phyloP scores from a whole-genome alignment of 768 basidiomycete species.

The Boletus tylopilopsis region DNA sequence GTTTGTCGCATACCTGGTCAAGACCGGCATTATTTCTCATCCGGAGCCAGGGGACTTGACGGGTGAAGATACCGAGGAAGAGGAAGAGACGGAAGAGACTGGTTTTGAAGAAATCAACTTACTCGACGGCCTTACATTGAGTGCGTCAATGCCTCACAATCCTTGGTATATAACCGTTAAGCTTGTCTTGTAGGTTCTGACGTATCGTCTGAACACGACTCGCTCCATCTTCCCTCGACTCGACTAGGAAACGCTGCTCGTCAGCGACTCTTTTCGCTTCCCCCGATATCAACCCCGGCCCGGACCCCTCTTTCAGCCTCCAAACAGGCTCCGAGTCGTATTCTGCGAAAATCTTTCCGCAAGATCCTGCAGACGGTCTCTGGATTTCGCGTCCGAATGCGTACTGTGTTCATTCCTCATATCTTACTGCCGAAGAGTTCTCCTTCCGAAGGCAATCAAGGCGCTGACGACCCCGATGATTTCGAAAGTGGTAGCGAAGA shows the following conservation, averaged over 20 bases:
- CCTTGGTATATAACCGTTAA: background rate
- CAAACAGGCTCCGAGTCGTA: slow-evolving; percentile 50
- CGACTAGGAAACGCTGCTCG: slow-evolving; percentile 69
- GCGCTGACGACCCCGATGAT: slow-evolving; percentile 26
- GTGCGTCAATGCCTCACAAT: slow-evolving; percentile 35
- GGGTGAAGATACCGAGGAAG: slow-evolving; percentile 22
- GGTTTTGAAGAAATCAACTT: slow-evolving; percentile 68
- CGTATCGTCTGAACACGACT: slow-evolving; percentile 32
- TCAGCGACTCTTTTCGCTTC: slow-evolving; percentile 60
- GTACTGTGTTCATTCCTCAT: slow-evolving; percentile 89
- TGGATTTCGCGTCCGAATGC: slow-evolving; percentile 88
- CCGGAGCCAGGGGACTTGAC: slow-evolving; percentile 3
- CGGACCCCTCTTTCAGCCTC: slow-evolving; percentile 46
- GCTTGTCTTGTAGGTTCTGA: slow-evolving; percentile 39
- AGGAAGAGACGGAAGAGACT: slow-evolving; percentile 38
- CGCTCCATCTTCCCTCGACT: slow-evolving; percentile 59
- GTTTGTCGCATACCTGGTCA: slow-evolving; percentile 27
- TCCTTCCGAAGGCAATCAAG: slow-evolving; percentile 28
- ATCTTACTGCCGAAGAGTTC: slow-evolving; percentile 55
- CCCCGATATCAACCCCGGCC: slow-evolving; percentile 42
- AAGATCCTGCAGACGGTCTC: slow-evolving; percentile 75
- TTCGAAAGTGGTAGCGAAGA: slow-evolving; percentile 49
- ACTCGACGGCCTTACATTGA: slow-evolving; percentile 61
- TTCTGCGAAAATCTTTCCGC: slow-evolving; percentile 82
- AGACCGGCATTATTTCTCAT: slow-evolving; percentile 13